Base-by-base conservation (phyloP, 768 basidiomycete species). In the Naematelia aurantialba region DNA sequence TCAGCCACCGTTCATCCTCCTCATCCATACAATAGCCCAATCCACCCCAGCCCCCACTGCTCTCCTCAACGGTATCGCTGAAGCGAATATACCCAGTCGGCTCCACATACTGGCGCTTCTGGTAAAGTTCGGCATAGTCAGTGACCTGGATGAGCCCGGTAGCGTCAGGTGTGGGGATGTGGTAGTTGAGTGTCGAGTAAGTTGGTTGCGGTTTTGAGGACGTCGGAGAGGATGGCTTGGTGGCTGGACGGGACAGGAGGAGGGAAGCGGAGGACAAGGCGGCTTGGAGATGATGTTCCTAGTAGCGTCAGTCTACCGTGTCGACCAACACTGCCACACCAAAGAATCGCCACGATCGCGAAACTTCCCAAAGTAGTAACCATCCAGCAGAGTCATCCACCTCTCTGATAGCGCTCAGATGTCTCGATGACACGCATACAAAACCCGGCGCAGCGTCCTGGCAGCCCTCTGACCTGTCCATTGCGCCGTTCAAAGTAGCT, bases 21-120 rank as follows among this genome's bases (percentile, higher is more conserved):
- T 98, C 96, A 68, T 99, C 94, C 88, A 97, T 89, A 64, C 85
- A 89, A 72, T 98, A 97, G 1, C 86, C 85, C 78, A 88, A 88
- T 0, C 88, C 87, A 66, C 87, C 85, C 65, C 81, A 80, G 8
- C 84, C 80, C 65, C 92, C 91, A 26, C 64, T 67, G 19, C 69
- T 65, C 58, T 80, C 78, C 67, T 98, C 96, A 64, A 88, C 85
- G 2, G 88, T 90, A 67, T 88, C 85, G 5, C 91, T 92, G 30
- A 86, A 88, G 57, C 85, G 85, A 56, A 94, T 81, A 74, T 88
- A 91, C 0, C 86, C 82, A 19, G 81, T 75, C 1, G 93, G 87
- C 66, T 96, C 89, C 61, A 81, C 82, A 87, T 89, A 96, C 54
- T 80, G 79, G 26, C 80, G 79, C 14, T 82, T 58, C 5, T 85